Evolutionary conservation across 352 stramenopile species (phyloP).

Genomic region (Labyrinthula sp.): DNA sequence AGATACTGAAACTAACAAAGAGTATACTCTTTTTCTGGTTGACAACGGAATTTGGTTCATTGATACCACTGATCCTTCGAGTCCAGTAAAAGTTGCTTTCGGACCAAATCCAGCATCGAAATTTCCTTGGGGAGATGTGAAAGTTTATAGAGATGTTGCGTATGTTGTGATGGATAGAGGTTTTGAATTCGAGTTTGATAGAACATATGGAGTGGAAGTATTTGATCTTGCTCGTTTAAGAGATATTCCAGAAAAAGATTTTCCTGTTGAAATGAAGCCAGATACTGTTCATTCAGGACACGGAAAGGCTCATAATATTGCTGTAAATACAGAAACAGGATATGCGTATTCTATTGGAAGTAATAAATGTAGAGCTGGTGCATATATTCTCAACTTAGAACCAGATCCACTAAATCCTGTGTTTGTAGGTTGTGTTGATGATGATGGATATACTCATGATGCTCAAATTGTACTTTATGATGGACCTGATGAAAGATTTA

Average conservation of each 20-base stretch:
- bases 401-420: constrained; percentile 12
- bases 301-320: constrained; percentile 31
- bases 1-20: background rate
- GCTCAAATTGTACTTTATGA: constrained; percentile 32
- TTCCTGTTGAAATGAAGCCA: too few relatives aligned
- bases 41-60: background rate
- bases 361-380: constrained; percentile 18
- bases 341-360: constrained; percentile 15
- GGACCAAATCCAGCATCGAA: background rate
- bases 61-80: constrained; percentile 4
- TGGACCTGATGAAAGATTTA: constrained; percentile 27
- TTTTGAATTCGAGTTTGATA: too few relatives aligned
- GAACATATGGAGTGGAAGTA: constrained; percentile 32
- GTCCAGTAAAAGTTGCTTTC: background rate
- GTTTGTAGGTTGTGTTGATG: constrained; percentile 9
- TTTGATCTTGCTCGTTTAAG: constrained; percentile 32
- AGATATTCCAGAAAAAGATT: background rate
- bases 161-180: constrained; percentile 31
- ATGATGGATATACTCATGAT: constrained; percentile 32
- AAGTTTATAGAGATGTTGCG: constrained; percentile 22
- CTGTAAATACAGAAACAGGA: constrained; percentile 27
- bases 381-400: constrained; percentile 29
- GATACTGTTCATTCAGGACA: too few relatives aligned
- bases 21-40: background rate
- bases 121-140: too few relatives aligned